phyloP scores from a whole-genome alignment of 352 stramenopile species.

The Pythium brachiatum region DNA sequence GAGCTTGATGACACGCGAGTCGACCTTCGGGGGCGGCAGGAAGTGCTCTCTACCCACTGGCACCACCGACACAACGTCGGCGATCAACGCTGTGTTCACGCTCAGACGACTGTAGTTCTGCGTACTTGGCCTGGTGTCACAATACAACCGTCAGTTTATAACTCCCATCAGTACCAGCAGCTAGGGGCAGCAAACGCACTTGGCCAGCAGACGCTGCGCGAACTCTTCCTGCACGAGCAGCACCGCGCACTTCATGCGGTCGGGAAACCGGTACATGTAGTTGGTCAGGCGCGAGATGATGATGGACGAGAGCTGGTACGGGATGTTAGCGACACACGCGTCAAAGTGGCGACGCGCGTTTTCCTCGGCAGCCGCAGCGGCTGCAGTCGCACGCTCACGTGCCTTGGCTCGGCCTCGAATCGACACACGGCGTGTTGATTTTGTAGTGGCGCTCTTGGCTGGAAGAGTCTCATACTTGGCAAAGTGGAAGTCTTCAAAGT shows the following conservation, averaged over 20 bases:
- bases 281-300: slow-evolving; percentile 73
- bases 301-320: slow-evolving; percentile 85
- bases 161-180: background rate
- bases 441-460: background rate
- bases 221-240: slow-evolving; percentile 87
- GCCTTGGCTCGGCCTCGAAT: slow-evolving; percentile 11
- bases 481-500: slow-evolving; percentile 49
- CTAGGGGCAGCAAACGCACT: slow-evolving; percentile 23
- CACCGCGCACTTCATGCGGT: slow-evolving; percentile 57
- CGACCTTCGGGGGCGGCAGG: slow-evolving; percentile 75
- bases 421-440: slow-evolving; percentile 6
- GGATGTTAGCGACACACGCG: slow-evolving; percentile 83
- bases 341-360: slow-evolving; percentile 39
- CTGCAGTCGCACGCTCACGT: slow-evolving; percentile 11
- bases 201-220: slow-evolving; percentile 65
- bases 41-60: slow-evolving; percentile 65
- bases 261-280: slow-evolving; percentile 63
- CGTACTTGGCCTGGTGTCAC: slow-evolving; percentile 50
- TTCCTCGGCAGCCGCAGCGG: slow-evolving; percentile 6
- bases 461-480: slow-evolving; percentile 6
- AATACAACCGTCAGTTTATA: too few species aligned
- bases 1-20: slow-evolving; percentile 81
- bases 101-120: slow-evolving; percentile 82
- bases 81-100: slow-evolving; percentile 75
- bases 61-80: slow-evolving; percentile 58